These are phyloP conservation scores for Lactarius hengduanensis DNA, from an alignment of 768 basidiomycete genomes.

Conservation along the genomic window DNA sequence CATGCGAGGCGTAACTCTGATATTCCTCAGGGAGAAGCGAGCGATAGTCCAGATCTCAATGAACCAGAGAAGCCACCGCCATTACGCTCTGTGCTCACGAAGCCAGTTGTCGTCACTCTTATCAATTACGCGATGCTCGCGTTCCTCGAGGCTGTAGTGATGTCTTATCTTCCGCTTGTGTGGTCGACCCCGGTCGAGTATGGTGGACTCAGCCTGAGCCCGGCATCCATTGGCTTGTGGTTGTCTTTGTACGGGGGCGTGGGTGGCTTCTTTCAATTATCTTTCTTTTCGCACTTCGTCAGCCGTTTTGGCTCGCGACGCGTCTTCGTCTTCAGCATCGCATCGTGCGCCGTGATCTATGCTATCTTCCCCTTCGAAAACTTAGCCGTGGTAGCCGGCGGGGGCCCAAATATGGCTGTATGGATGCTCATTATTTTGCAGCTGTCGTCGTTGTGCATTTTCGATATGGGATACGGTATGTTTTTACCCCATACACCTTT, in stretches of 20 bases:
- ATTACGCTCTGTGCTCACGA: too few relatives aligned
- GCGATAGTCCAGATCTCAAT: too few relatives aligned
- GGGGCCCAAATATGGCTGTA: not conserved
- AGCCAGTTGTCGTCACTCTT: too few relatives aligned
- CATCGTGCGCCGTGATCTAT: constrained; percentile 31
- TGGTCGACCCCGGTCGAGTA: too few relatives aligned
- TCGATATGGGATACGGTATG: not conserved
- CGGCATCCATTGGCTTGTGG: constrained; percentile 39
- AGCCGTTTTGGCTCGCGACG: constrained; percentile 38
- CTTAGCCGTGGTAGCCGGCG: not conserved
- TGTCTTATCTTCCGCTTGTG: too few relatives aligned
- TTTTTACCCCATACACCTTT: too few relatives aligned
- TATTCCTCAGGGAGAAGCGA: too few relatives aligned
- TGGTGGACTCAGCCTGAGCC: constrained; percentile 26
- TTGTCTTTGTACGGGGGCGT: constrained; percentile 39
- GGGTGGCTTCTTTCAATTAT: constrained; percentile 40
- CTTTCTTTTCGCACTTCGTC: constrained; percentile 40
- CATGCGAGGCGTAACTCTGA: too few relatives aligned
- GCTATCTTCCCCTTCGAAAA: constrained; percentile 32
- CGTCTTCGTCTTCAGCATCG: constrained; percentile 32
- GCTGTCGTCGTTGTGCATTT: not conserved
- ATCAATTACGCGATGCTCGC: too few relatives aligned
- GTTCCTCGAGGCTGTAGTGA: too few relatives aligned
- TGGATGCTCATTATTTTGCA: not conserved
- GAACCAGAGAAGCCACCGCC: too few relatives aligned